Evolutionary conservation across 805 yeast species (phyloP).

Genomic region (Nakazawaea pomicola): DNA sequence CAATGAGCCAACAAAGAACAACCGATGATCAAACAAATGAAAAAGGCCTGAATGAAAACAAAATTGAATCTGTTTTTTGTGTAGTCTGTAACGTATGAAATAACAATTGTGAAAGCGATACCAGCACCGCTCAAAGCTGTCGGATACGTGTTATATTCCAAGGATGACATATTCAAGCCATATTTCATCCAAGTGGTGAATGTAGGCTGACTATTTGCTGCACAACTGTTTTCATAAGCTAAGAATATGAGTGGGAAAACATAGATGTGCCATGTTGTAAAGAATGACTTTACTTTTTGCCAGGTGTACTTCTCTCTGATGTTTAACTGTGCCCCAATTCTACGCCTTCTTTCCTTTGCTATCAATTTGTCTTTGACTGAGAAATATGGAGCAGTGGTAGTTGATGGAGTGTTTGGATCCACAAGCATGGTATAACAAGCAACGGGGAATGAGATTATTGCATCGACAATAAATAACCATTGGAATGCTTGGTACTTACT

Average conservation of each 20-base stretch:
- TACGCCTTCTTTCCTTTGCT: slow-evolving; percentile 42
- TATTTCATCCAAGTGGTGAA: slow-evolving; percentile 40
- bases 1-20: slow-evolving; percentile 27
- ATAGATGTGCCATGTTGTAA: slow-evolving; percentile 44
- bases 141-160: slow-evolving; percentile 36
- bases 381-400: slow-evolving; percentile 37
- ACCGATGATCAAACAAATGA: slow-evolving; percentile 35
- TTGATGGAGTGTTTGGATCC: slow-evolving; percentile 43
- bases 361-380: slow-evolving; percentile 36
- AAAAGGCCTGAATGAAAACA: slow-evolving; percentile 32
- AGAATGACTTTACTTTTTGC: slow-evolving; percentile 34
- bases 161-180: slow-evolving; percentile 26
- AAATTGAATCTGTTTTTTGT: slow-evolving; percentile 31
- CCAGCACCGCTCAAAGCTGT: slow-evolving; percentile 33
- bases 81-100: slow-evolving; percentile 34
- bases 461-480: slow-evolving; percentile 45
- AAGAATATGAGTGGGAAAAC: slow-evolving; percentile 38
- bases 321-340: slow-evolving; percentile 38
- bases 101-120: slow-evolving; percentile 30
- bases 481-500: slow-evolving; percentile 30
- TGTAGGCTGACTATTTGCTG: slow-evolving; percentile 35
- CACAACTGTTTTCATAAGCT: slow-evolving; percentile 31
- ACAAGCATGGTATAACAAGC: slow-evolving; percentile 36
- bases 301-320: slow-evolving; percentile 35
- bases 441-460: slow-evolving; percentile 29